A percentile compares a stretch with the other conserved stretches of the same genome.
Evolutionary conservation across 1,139 yeast genomes (phyloP).

Genomic region (Candida sanyaensis): DNA sequence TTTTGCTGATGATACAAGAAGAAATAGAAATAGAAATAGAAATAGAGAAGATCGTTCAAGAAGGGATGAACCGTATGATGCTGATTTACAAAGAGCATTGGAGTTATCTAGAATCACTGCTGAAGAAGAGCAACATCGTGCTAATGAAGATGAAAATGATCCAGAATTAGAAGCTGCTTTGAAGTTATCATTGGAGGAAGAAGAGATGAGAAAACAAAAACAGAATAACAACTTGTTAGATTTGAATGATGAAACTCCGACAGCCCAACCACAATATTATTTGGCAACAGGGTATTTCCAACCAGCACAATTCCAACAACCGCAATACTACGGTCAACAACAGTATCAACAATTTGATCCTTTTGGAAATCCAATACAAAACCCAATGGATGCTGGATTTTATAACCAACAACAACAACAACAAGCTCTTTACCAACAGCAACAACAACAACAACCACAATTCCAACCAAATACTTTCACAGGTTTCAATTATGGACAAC

Average conservation of each 20-base stretch:
- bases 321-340: constrained; percentile 14
- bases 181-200: constrained; percentile 84
- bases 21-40: constrained; percentile 19
- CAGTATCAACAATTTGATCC: constrained; percentile 54
- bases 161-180: constrained; percentile 82
- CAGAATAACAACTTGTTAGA: constrained; percentile 57
- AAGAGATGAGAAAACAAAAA: constrained; percentile 65
- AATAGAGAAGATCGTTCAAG: constrained; percentile 16
- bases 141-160: constrained; percentile 51
- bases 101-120: constrained; percentile 85
- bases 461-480: constrained; percentile 35
- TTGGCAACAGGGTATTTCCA: constrained; percentile 37
- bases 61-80: constrained; percentile 59
- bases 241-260: constrained; percentile 42
- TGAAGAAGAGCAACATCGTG: constrained; percentile 60
- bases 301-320: constrained; percentile 32
- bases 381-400: constrained; percentile 55
- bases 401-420: constrained; percentile 31
- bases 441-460: constrained; percentile 34
- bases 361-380: constrained; percentile 77
- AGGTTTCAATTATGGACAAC: constrained; percentile 32
- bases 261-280: constrained; percentile 26
- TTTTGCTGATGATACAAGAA: constrained; percentile 19
- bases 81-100: constrained; percentile 80
- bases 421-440: constrained; percentile 31